Conservation (phyloP, 768 basidiomycete genomes). For the Boletus barrowsii region DNA sequence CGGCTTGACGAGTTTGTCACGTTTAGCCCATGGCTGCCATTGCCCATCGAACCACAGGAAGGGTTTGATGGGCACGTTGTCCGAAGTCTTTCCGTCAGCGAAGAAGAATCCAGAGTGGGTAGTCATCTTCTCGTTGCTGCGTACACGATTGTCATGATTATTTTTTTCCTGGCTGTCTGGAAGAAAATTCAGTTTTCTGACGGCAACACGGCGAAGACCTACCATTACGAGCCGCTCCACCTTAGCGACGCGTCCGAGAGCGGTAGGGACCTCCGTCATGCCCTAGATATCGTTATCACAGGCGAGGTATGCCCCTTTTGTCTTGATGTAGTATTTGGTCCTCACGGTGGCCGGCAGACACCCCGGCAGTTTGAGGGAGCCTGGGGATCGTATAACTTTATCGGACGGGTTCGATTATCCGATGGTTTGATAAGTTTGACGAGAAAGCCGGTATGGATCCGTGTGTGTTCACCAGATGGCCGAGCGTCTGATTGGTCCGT, state of each 20-base stretch:
- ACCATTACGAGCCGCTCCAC: conserved; percentile 32
- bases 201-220: conserved; percentile 21
- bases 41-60: conserved; percentile 21
- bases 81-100: conserved; percentile 20
- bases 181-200: conserved; percentile 28
- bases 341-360: conserved; percentile 42
- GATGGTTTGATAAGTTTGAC: conserved; percentile 61
- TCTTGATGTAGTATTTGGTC: conserved; percentile 15
- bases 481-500: not conserved
- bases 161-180: conserved; percentile 5
- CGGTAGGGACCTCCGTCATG: conserved; percentile 27
- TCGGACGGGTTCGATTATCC: conserved; percentile 50
- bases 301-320: conserved; percentile 30
- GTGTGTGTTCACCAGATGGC: conserved; percentile 1
- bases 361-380: conserved; percentile 50
- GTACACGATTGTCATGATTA: conserved; percentile 23
- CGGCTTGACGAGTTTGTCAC: conserved; percentile 44
- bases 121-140: not conserved
- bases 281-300: conserved; percentile 36
- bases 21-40: conserved; percentile 38
- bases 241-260: conserved; percentile 27
- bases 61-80: conserved; percentile 24
- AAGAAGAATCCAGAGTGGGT: conserved; percentile 26
- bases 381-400: conserved; percentile 65
- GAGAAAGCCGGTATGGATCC: conserved; percentile 53